Conservation (phyloP, 2,329 filamentous ascomycete genomes). For the Ascocoryne sarcoides region DNA sequence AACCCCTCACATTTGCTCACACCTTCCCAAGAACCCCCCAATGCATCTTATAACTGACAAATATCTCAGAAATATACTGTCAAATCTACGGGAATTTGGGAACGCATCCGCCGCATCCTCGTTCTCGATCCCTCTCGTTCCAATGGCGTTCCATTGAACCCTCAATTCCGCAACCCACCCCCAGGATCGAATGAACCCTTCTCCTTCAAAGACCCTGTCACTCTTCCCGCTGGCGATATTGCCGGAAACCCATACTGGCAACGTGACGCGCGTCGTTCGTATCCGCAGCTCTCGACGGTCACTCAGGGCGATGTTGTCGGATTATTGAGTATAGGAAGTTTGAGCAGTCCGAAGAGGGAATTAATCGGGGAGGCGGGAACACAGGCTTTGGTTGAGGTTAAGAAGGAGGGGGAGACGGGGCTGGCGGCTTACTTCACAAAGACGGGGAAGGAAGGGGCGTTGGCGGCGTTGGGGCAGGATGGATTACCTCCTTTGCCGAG, state of each 20-base stretch:
- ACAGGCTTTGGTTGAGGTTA: constrained; percentile 65
- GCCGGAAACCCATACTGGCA: constrained; percentile 96
- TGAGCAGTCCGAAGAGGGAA: constrained; percentile 71
- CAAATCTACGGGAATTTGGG: constrained; percentile 84
- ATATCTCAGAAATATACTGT: constrained; percentile 81
- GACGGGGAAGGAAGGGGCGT: constrained; percentile 40
- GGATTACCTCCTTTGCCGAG: constrained; percentile 83
- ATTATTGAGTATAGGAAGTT: constrained; percentile 77
- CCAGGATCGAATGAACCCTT: constrained; percentile 65
- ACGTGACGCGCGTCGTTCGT: constrained; percentile 75
- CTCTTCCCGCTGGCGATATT: constrained; percentile 74
- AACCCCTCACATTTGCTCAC: constrained; percentile 13
- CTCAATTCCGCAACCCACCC: constrained; percentile 80
- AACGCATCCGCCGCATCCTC: constrained; percentile 66
- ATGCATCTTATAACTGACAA: not conserved
- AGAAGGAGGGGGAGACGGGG: constrained; percentile 65
- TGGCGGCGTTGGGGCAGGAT: constrained; percentile 59
- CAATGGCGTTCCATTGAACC: constrained; percentile 85
- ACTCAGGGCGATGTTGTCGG: constrained; percentile 79
- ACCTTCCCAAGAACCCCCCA: constrained; percentile 2
- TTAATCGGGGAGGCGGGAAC: constrained; percentile 67
- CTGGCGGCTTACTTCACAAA: constrained; percentile 67
- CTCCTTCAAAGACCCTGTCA: constrained; percentile 73
- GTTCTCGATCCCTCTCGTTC: constrained; percentile 83
- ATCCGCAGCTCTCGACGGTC: constrained; percentile 72